Conservation (phyloP, 768 basidiomycete genomes). For the Inosperma sp. region DNA sequence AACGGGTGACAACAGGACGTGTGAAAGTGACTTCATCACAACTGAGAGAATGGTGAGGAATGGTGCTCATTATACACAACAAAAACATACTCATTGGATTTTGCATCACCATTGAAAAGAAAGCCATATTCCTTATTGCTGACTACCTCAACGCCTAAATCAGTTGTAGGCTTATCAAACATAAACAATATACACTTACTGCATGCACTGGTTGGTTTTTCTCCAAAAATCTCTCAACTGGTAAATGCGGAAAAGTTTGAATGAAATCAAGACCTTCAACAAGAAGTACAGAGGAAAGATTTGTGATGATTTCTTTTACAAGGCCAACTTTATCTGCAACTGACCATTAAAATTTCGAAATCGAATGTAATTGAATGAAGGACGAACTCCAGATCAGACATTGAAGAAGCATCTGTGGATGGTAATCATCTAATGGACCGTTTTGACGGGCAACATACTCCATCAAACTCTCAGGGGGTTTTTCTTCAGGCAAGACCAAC, state of each 20-base stretch:
- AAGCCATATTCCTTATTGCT: constrained; percentile 42
- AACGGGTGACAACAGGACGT: constrained; percentile 49
- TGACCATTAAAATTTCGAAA: constrained; percentile 5
- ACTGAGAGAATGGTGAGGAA: constrained; percentile 26
- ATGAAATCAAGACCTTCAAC: constrained; percentile 13
- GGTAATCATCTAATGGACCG: constrained; percentile 85
- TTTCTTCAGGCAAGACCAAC: constrained; percentile 14
- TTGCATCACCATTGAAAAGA: constrained; percentile 47
- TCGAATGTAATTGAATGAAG: neutral
- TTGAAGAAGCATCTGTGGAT: constrained; percentile 90
- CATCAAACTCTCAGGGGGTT: constrained; percentile 52
- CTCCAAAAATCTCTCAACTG: constrained; percentile 53
- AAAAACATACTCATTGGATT: constrained; percentile 42
- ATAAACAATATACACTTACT: constrained; percentile 7
- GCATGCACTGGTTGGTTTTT: constrained; percentile 24
- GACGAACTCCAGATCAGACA: constrained; percentile 85
- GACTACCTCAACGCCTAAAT: constrained; percentile 9
- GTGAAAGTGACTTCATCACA: constrained; percentile 56
- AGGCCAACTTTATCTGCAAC: constrained; percentile 77
- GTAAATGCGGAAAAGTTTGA: constrained; percentile 45
- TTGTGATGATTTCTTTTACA: constrained; percentile 76
- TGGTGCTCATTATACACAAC: neutral
- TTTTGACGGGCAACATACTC: constrained; percentile 79
- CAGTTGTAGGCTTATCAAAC: neutral
- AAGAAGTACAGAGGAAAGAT: constrained; percentile 47